Base-by-base conservation (phyloP, 1,284 basidiomycete species). In the Cutaneotrichosporon daszewskae region DNA sequence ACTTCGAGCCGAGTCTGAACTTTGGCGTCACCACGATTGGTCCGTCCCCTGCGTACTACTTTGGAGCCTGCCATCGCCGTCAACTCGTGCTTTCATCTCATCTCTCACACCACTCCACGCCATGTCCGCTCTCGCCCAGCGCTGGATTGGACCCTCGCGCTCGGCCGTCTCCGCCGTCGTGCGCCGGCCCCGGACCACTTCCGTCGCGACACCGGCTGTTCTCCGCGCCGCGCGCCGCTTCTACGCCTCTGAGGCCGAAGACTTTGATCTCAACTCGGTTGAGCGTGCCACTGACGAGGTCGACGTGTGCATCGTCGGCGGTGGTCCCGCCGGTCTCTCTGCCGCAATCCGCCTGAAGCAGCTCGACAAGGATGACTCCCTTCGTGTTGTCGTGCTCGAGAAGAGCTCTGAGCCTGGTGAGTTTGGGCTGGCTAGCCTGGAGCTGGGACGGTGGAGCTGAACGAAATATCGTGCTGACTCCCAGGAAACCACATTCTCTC, bases 331-430 rank as follows among this genome's bases (percentile, higher is more conserved):
- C 0, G 94, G 95, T 25, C 78, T 98, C 47, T 85, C 84, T 59
- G 92, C 94, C n/a, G 95, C 94, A 4, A 98, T 98, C 59, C 79
- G 87, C 25, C 76, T 98, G 46, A 96, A 95, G 74, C 92, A 98
- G 72, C 80, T 96, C 32, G 89, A 92, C 60, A 74, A 80, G 54
- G 83, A 82, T 1, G 80, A 81, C 50, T 85, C 91, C 51, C 77
- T 96, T 24, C 78, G 94, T 22, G 91, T 98, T 12, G 87, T 98
- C 31, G 84, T 98, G 0, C 77, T 98, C 11, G 95, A 98, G 74
- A 98, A 98, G 73, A 91, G 90, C 12, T 76, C 79, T 14, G 94
- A 97, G 79, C 80, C 91, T 36, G 89, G 89, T 86, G 44, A 64
- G 83, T 79, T 13, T n/a, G n/a, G n/a, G n/a, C n/a, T n/a, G n/a